Evolutionary conservation across 2,329 filamentous ascomycete species (phyloP).

Genomic region (Trichoderma brevicompactum): DNA sequence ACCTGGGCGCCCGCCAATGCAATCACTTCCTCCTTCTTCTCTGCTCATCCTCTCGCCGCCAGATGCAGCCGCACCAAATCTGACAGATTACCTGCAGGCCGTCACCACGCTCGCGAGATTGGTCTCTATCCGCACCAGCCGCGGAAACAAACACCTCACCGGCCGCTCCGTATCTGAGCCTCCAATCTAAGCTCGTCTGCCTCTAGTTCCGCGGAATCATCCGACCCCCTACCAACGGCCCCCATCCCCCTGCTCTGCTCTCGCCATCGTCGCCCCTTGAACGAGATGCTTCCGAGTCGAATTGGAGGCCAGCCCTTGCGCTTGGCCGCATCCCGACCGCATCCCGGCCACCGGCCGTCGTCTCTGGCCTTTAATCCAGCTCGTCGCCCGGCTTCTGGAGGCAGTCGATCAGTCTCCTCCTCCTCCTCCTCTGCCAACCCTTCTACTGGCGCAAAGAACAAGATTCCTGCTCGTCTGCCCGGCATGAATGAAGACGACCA

Average conservation of each 20-base stretch:
- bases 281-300: conserved; percentile 24
- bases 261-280: conserved; percentile 5
- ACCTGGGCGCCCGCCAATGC: neutral
- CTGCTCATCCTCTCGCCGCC: neutral
- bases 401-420: neutral
- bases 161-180: neutral
- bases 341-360: conserved; percentile 1
- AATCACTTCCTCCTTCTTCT: neutral
- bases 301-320: conserved; percentile 25
- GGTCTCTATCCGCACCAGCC: neutral
- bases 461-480: conserved; percentile 16
- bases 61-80: conserved; percentile 11
- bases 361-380: conserved; percentile 1
- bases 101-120: neutral
- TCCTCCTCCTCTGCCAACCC: conserved; percentile 15
- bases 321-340: conserved; percentile 11
- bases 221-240: conserved; percentile 3
- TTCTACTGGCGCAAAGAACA: conserved; percentile 9
- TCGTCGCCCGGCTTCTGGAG: conserved; percentile 4
- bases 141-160: neutral
- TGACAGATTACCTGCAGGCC: conserved; percentile 19
- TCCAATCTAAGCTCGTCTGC: no score
- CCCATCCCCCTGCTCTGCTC: conserved; percentile 5
- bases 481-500: conserved; percentile 28
- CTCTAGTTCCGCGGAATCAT: conserved; percentile 3